Evolutionary conservation across 148 eudicot genomes (phyloP).

Genomic region (Pharnaceum exiguum): DNA sequence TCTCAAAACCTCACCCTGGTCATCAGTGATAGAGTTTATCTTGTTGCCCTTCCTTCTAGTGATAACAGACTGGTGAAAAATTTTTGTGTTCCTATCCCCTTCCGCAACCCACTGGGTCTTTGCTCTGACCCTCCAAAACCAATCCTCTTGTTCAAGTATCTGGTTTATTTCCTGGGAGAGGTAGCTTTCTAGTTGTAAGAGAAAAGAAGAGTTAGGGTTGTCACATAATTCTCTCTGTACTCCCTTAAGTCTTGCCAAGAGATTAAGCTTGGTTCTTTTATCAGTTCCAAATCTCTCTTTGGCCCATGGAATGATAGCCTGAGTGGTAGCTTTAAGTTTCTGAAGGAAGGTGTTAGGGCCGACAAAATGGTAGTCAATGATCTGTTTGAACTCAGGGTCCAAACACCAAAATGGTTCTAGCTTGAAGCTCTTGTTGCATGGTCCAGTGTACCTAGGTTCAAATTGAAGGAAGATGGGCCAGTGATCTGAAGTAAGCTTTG

Average conservation of each 20-base stretch:
- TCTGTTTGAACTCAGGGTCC: too few species aligned
- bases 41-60: neutral
- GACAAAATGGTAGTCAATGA: too few species aligned
- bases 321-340: neutral
- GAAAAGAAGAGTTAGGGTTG: neutral
- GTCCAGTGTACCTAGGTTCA: neutral
- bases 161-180: neutral
- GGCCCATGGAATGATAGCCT: neutral
- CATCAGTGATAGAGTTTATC: neutral
- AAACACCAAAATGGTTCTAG: neutral
- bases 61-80: neutral
- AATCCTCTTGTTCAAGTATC: neutral
- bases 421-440: neutral
- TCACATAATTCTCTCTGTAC: neutral
- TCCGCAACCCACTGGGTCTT: neutral
- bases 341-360: neutral
- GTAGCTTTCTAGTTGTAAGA: neutral
- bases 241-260: neutral
- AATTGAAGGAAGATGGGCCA: neutral
- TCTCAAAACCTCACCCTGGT: neutral
- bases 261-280: neutral
- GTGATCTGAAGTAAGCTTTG: neutral
- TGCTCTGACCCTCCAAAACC: neutral
- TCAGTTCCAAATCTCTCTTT: neutral
- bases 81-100: constrained; percentile 1